Evolutionary conservation across 1,139 yeast species (phyloP).

Genomic region (Entelexis sorbosivorans): DNA sequence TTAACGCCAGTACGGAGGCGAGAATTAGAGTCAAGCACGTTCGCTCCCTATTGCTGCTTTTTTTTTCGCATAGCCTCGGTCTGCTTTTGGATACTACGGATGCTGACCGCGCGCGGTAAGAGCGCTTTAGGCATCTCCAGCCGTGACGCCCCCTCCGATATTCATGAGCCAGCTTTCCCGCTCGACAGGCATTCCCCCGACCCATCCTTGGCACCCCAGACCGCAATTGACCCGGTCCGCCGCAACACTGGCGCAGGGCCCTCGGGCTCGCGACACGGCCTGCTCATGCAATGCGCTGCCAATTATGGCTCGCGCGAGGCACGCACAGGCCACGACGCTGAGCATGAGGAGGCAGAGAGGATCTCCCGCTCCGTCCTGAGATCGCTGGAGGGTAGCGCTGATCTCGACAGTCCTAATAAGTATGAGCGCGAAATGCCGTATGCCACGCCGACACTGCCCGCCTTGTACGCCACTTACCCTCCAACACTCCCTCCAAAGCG

Average conservation of each 20-base stretch:
- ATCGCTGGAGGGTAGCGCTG: neutral
- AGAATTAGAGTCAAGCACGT: neutral
- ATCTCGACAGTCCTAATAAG: too few species aligned
- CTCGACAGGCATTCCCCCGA: neutral
- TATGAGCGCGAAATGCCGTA: neutral
- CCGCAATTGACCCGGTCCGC: neutral
- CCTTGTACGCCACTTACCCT: neutral
- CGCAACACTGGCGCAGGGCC: neutral
- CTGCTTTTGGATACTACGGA: neutral
- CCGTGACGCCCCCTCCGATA: neutral
- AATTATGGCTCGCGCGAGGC: neutral
- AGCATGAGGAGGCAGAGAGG: neutral
- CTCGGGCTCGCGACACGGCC: neutral
- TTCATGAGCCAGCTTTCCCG: neutral
- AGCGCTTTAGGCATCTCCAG: neutral
- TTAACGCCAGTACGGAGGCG: neutral
- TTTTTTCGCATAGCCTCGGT: neutral
- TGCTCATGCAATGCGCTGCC: conserved; percentile 2
- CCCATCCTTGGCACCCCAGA: neutral
- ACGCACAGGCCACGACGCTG: neutral
- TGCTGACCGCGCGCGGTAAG: neutral
- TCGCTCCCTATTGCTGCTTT: neutral
- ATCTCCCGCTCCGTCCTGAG: neutral
- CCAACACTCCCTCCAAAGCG: too few species aligned
- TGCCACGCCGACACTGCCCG: neutral